phyloP scores from a whole-genome alignment of 148 eudicot genomes.

The Persicaria maculosa region DNA sequence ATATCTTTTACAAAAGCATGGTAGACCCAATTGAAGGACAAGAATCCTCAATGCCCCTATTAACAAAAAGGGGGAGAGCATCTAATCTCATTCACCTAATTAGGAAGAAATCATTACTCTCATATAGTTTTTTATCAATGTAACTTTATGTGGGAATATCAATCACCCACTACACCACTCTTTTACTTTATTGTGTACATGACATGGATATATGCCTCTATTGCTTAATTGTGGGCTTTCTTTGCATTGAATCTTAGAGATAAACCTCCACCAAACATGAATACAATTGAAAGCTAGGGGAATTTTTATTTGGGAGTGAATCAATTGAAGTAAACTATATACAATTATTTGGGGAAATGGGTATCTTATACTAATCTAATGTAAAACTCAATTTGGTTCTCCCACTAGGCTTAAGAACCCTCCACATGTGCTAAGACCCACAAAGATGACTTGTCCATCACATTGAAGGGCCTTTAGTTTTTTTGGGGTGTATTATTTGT shows the following conservation, averaged over 20 bases:
- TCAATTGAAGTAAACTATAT: not conserved
- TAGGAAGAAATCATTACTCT: slow-evolving; percentile 1
- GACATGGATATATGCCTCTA: not conserved
- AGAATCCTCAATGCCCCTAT: slow-evolving; percentile 1
- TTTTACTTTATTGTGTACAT: not conserved
- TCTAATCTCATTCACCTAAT: slow-evolving; percentile 8
- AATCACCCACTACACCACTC: no score
- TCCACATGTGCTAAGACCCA: slow-evolving; percentile 12
- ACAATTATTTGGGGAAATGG: not conserved
- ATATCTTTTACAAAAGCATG: not conserved
- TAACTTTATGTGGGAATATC: not conserved
- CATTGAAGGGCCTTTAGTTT: not conserved
- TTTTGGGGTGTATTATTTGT: slow-evolving; percentile 7
- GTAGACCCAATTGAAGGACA: not conserved
- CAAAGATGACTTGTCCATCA: not conserved
- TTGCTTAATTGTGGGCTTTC: slow-evolving; percentile 1
- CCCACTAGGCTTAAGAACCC: slow-evolving; percentile 13
- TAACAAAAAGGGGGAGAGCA: slow-evolving; percentile 4
- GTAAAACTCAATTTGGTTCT: not conserved
- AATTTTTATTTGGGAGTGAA: not conserved
- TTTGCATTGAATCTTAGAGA: not conserved
- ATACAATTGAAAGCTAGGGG: no score
- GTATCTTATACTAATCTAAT: not conserved
- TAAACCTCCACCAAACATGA: not conserved
- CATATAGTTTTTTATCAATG: not conserved